These are phyloP conservation scores for Dicorynia guianensis DNA, from an alignment of 306 rosid species.

Conservation along the genomic window DNA sequence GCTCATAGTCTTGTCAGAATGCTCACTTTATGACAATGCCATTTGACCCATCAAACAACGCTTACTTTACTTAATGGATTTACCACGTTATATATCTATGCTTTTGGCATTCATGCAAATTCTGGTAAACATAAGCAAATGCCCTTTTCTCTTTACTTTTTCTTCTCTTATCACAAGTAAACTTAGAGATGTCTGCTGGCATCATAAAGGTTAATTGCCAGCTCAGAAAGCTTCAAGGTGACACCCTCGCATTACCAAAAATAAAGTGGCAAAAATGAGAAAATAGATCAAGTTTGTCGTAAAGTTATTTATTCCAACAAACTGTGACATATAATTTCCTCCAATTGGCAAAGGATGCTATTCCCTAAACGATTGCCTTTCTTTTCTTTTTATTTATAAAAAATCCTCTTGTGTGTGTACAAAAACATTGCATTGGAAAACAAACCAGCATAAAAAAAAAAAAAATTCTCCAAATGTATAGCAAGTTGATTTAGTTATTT, in stretches of 20 bases:
- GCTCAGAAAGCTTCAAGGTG: background rate
- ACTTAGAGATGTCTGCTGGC: background rate
- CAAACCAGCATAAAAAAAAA: no score
- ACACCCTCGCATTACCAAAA: background rate
- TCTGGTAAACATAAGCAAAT: background rate
- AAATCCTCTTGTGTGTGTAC: no score
- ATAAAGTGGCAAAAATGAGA: background rate
- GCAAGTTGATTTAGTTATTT: no score
- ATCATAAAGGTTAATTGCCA: slow-evolving; percentile 36
- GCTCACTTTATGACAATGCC: background rate
- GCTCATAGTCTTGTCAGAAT: background rate
- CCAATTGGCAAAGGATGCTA: background rate
- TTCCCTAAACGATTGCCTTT: slow-evolving; percentile 1
- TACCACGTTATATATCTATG: no score
- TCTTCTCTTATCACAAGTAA: background rate
- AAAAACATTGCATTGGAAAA: no score
- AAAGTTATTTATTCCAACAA: background rate
- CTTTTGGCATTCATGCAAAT: no score
- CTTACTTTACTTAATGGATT: background rate
- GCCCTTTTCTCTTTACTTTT: background rate
- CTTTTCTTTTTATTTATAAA: background rate
- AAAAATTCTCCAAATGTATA: no score
- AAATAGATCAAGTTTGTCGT: background rate
- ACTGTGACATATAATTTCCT: background rate
- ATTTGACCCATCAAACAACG: background rate